phyloP scores from a whole-genome alignment of 495 filamentous ascomycete species.

The Neurospora sp. region DNA sequence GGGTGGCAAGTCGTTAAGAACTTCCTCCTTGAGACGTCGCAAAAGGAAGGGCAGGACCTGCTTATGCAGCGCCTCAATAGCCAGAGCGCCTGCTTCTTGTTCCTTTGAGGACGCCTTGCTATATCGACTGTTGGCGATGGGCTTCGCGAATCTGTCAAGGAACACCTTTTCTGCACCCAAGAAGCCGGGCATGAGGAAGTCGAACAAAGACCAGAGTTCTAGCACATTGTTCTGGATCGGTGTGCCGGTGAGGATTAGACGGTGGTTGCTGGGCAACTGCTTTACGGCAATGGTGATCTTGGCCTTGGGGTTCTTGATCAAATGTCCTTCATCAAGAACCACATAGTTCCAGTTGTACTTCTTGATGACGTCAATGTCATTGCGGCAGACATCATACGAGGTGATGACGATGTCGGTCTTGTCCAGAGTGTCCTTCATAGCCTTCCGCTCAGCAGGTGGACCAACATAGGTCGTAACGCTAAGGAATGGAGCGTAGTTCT shows the following conservation, averaged over 20 bases:
- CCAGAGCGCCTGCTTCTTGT: constrained; percentile 91
- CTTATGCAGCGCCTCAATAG: constrained; percentile 94
- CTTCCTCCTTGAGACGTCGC: constrained; percentile 94
- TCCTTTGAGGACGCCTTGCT: constrained; percentile 97
- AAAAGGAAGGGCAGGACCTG: constrained; percentile 96
- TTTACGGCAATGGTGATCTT: constrained; percentile 92
- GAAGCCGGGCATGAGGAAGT: constrained; percentile 98
- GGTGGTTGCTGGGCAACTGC: constrained; percentile 77
- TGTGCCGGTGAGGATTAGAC: constrained; percentile 90
- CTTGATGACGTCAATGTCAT: constrained; percentile 77
- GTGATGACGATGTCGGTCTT: constrained; percentile 88
- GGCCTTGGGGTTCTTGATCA: constrained; percentile 96
- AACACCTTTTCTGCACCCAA: constrained; percentile 98
- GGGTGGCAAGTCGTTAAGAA: constrained; percentile 88
- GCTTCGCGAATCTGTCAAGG: constrained; percentile 92
- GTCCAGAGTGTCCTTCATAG: constrained; percentile 54
- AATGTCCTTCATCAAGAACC: constrained; percentile 91
- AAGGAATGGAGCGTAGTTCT: constrained; percentile 88
- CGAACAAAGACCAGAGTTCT: constrained; percentile 96
- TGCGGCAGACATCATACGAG: constrained; percentile 93
- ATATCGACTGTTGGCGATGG: constrained; percentile 88
- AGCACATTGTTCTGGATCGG: constrained; percentile 96
- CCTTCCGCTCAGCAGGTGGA: constrained; percentile 65
- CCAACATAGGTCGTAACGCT: constrained; percentile 83
- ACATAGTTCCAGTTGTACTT: constrained; percentile 93